Base-by-base conservation (phyloP, 1,139 yeast species). In the Yarrowia galli region DNA sequence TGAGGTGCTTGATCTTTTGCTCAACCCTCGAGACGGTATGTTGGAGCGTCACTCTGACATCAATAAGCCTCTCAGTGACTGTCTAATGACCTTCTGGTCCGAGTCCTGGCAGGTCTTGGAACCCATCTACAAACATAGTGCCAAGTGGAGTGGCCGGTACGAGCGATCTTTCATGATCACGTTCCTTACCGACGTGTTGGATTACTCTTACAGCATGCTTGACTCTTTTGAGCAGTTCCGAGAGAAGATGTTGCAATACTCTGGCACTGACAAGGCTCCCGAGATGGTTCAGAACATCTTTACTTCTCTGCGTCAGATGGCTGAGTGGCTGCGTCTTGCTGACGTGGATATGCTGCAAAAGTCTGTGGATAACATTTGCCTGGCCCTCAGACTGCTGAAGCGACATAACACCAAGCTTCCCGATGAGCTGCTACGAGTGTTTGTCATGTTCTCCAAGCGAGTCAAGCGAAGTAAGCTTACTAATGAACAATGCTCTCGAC, bases 171-270 rank as follows among this genome's bases (percentile, higher is more conserved):
- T 84, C 66, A 81, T 91, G 75, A 83, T 89, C 65, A 96, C 91
- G 70, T 92, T 92, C 72, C 91, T 97, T 20, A 85, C 97, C 75
- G 97, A 92, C 76, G 88, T 92, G 0, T 81, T 92, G 67, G 98
- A 93, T 72, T 82, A 91, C 65, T 89, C 97, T 72, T 88, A 88
- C 71, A 79, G 83, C 2, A 79, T 93, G 51, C 77, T 93, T 22
- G 88, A 85, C 69, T 86, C 93, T 3, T 89, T 73, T 81, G 89
- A 69, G 79, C 84, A 13, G 79, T 91, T 58, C 83, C 79, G 40
- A 79, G 79, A 16, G 79, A 79, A 46, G 72, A 83, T 49, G 79
- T 81, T 69, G 72, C 74, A n/a, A 76, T 75, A 64, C 54, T 38
- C 61, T 43, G 64, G 74, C 22, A 68, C 72, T 35, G 53, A 54